Base-by-base conservation (phyloP, 805 yeast species). In the Sungouiella blattae region DNA sequence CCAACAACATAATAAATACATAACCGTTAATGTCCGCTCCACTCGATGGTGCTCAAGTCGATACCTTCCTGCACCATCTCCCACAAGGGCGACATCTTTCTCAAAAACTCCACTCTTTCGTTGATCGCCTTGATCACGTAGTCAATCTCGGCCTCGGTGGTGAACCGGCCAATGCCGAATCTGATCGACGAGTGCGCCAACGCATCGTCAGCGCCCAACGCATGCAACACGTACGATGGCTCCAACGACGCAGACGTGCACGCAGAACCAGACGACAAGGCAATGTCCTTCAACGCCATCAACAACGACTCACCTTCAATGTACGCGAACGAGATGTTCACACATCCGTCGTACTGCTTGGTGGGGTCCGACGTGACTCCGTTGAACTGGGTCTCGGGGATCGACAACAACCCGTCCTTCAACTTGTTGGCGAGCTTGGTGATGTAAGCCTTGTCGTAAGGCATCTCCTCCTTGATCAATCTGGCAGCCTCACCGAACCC, bases 11-110 rank as follows among this genome's bases (percentile, higher is more conserved):
- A 20, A 20, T 20, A 20, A 17, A 31, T 31, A 31, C 13, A 26
- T 32, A 24, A 20, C 21, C 25, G 17, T 36, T 62, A 93, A 65
- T 93, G 98, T 47, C 96, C 98, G 41, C 96, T 86, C 98, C 98
- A 93, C 68, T 93, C 95, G 53, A 93, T 93, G 22, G 94, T 75
- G 55, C 83, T 77, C 60, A 93, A 71, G 58, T 93, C 98, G 53
- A 93, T 91, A 49, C 98, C 98, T 48, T 93, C 98, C 64, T 93
- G 96, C 39, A 87, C 96, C 98, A 93, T 89, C 69, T 93, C 98
- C 98, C 98, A 93, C 52, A 93, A 71, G 32, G 98, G 98, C 39
- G 93, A 80, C 65, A 93, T 73, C 55, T 88, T 91, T 64, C 98
- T 79, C 58, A 93, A 75, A 65, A 87, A 87, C 45, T 80, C 82